These are phyloP conservation scores for Naganishia onofrii DNA, from an alignment of 768 basidiomycete species.

Conservation along the genomic window DNA sequence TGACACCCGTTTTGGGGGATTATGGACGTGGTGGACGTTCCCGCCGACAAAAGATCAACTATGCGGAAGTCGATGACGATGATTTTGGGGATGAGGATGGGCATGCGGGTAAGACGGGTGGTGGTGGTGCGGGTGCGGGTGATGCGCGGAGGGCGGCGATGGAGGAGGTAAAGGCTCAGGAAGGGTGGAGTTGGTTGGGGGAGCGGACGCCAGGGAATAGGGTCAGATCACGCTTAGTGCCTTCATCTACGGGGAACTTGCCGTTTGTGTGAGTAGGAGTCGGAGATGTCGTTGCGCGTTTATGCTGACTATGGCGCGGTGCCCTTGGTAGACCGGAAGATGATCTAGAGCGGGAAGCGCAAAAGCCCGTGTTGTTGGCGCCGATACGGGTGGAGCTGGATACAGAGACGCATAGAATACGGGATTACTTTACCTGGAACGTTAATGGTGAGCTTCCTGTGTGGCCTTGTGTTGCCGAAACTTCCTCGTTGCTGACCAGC, in stretches of 20 bases:
- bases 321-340: conserved; percentile 60
- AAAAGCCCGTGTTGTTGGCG: conserved; percentile 62
- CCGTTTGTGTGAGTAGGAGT: background rate
- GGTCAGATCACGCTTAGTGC: conserved; percentile 43
- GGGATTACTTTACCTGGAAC: conserved; percentile 97
- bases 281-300: background rate
- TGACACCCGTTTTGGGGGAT: conserved; percentile 1
- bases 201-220: conserved; percentile 75
- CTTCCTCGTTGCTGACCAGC: background rate
- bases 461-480: background rate
- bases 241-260: background rate
- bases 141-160: conserved; percentile 57
- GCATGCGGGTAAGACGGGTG: background rate
- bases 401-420: conserved; percentile 81
- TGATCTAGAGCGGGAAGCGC: conserved; percentile 64
- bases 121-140: background rate
- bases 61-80: conserved; percentile 57
- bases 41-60: conserved; percentile 39
- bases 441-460: conserved; percentile 64
- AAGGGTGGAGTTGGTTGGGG: conserved; percentile 85
- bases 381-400: conserved; percentile 96
- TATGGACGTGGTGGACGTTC: conserved; percentile 25
- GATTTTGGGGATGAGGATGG: conserved; percentile 81
- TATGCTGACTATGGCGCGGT: too few species aligned
- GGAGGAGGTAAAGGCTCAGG: conserved; percentile 48